Base-by-base conservation (phyloP, 2,329 filamentous ascomycete genomes). In the Immersiporthe knoxdaviesiana region DNA sequence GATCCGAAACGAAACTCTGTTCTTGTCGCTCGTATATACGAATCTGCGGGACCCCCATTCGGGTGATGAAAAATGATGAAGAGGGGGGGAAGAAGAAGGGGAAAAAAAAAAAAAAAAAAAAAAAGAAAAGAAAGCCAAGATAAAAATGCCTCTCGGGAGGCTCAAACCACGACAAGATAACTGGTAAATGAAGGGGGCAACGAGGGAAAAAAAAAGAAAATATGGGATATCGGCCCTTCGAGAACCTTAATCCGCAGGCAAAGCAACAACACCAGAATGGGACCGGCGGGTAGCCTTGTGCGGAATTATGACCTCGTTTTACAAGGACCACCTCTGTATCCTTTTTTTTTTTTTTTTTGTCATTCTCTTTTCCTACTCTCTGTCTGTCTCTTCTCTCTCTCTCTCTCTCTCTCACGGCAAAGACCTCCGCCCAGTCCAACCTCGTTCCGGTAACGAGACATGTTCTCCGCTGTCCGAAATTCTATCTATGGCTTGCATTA, bases 1-100 rank as follows among this genome's bases (percentile, higher is more conserved):
- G 35, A 41, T 39, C 35, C 35, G 59, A 62, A 62, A 39, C 59
- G 59, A 62, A 62, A 62, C 59, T 62, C 21, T 62, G 32, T 41
- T 62, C 21, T 44, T 3, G n/a, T 41, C 6, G 24, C 52, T 56
- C 52, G 52, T 56, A 56, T 18, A 8, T 56, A 24, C 52, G 52
- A 56, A 4, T 27, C n/a, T 27, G 24, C n/a, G 24, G n/a, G n/a
- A 24, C 12, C 24, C n/a, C 18, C n/a, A 24, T 27, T 24, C n/a
- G 50, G 50, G 16, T 16, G 41, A 44, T n/a, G n/a, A 44, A 5
- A 18, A 44, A 14, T 3, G 5, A 5, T 1, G 4, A 41, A 18
- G n/a, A n/a, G n/a, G n/a, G n/a, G n/a, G n/a, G n/a, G n/a, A n/a
- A n/a, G n/a, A n/a, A n/a, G n/a, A n/a, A n/a, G n/a, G n/a, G n/a